Evolutionary conservation across 768 basidiomycete genomes (phyloP).

Genomic region (Lactarius quietus): DNA sequence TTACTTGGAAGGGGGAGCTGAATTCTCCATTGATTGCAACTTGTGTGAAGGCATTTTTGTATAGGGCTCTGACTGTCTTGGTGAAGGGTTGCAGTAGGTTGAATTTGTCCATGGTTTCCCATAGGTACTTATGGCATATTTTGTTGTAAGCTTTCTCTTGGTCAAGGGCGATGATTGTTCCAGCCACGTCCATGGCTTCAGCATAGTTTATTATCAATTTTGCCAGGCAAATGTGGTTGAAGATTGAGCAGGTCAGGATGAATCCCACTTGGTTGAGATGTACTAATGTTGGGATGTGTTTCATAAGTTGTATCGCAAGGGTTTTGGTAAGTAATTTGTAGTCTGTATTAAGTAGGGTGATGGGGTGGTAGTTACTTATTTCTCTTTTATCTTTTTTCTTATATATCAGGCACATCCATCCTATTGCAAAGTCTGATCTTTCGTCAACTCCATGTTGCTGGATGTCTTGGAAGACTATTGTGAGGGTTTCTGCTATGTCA

Average conservation of each 20-base stretch:
- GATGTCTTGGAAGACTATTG: neutral
- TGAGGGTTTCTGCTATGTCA: neutral
- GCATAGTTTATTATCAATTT: neutral
- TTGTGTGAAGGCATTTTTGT: too few relatives aligned
- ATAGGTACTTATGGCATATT: too few relatives aligned
- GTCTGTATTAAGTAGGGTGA: conserved; percentile 32
- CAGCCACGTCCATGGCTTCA: too few relatives aligned
- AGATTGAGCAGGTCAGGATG: conserved; percentile 5
- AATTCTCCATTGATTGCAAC: too few relatives aligned
- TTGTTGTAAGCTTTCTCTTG: too few relatives aligned
- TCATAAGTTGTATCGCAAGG: too few relatives aligned
- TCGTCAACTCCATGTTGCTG: neutral
- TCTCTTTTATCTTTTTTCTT: conserved; percentile 35
- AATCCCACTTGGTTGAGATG: conserved; percentile 12
- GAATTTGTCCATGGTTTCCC: too few relatives aligned
- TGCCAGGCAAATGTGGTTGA: neutral
- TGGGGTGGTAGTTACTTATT: conserved; percentile 8
- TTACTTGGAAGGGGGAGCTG: too few relatives aligned
- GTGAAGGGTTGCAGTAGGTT: too few relatives aligned
- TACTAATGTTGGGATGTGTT: too few relatives aligned
- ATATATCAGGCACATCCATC: conserved; percentile 39
- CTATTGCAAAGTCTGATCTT: conserved; percentile 29
- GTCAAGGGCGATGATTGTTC: neutral
- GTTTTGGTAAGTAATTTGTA: conserved; percentile 34
- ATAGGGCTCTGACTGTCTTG: too few relatives aligned